Percentiles rank a stretch among this genome's conserved stretches.
Conservation (phyloP, 345 rosid species). For the Lepidium didymum region DNA sequence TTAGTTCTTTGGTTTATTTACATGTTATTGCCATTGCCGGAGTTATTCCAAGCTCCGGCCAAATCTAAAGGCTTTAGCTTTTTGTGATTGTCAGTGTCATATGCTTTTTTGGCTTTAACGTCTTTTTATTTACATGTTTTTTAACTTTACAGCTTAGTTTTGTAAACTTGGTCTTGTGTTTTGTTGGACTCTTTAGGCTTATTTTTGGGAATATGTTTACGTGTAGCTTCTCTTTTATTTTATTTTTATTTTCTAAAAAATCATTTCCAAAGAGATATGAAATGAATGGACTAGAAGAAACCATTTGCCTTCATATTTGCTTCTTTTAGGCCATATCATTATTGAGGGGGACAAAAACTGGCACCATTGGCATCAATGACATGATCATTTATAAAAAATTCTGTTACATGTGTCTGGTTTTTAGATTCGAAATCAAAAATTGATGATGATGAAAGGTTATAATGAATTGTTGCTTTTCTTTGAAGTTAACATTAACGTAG, state of each 20-base stretch:
- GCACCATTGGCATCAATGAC: constrained; percentile 8
- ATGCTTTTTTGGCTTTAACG: constrained; percentile 28
- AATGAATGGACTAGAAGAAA: constrained; percentile 29
- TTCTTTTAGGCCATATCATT: constrained; percentile 25
- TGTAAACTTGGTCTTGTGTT: constrained; percentile 28
- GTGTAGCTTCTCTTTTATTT: constrained; percentile 13
- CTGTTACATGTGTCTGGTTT: neutral
- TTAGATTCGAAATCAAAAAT: neutral
- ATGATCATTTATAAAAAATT: neutral
- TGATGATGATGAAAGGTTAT: neutral
- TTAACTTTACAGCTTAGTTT: constrained; percentile 23
- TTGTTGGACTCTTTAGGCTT: constrained; percentile 28
- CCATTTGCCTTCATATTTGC: neutral
- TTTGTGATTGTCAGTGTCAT: constrained; percentile 27
- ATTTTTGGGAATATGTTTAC: constrained; percentile 22
- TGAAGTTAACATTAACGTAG: constrained; percentile 1
- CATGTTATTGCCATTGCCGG: constrained; percentile 18
- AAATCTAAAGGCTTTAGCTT: constrained; percentile 17
- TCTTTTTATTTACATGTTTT: constrained; percentile 11
- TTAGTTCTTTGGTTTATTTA: constrained; percentile 1
- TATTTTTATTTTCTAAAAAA: neutral
- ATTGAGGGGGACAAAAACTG: constrained; percentile 25
- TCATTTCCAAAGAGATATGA: constrained; percentile 15
- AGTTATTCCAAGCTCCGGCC: neutral
- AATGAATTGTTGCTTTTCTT: constrained; percentile 20